These are phyloP conservation scores for Fusarium solani-melongenae DNA, from an alignment of 2,329 filamentous ascomycete genomes.

Conservation along the genomic window DNA sequence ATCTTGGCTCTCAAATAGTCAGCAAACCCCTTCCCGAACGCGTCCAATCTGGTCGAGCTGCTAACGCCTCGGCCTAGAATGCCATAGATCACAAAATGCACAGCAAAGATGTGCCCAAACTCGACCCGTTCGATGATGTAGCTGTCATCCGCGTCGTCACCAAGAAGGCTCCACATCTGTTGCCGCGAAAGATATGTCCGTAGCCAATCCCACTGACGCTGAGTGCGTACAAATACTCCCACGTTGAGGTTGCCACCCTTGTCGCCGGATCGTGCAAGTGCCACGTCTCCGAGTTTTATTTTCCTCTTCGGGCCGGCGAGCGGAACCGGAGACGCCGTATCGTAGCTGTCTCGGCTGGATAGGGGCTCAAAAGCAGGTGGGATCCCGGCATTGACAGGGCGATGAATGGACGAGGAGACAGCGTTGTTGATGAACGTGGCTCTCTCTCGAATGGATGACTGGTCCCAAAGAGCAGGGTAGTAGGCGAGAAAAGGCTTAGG, in stretches of 20 bases:
- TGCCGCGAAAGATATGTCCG: constrained; percentile 53
- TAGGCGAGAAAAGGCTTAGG: constrained; percentile 17
- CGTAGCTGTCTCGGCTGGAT: constrained; percentile 28
- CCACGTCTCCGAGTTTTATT: constrained; percentile 45
- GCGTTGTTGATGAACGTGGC: neutral
- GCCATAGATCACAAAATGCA: constrained; percentile 63
- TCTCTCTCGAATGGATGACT: neutral
- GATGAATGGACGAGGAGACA: neutral
- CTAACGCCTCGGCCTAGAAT: constrained; percentile 58
- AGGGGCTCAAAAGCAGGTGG: neutral
- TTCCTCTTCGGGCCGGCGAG: neutral
- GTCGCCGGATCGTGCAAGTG: constrained; percentile 50
- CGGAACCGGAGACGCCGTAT: constrained; percentile 19
- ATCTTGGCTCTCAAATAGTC: constrained; percentile 43
- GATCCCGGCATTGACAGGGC: neutral
- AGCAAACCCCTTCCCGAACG: constrained; percentile 63
- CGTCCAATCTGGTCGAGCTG: constrained; percentile 59
- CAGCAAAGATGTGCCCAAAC: constrained; percentile 56
- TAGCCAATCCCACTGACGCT: constrained; percentile 59
- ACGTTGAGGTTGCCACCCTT: constrained; percentile 58
- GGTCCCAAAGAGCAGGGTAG: constrained; percentile 19
- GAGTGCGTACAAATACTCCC: constrained; percentile 57
- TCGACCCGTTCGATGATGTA: constrained; percentile 60
- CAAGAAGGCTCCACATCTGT: constrained; percentile 51
- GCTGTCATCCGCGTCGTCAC: constrained; percentile 45